Percentiles rank a stretch among this genome's conserved stretches.
Evolutionary conservation across 2,329 filamentous ascomycete genomes (phyloP).

Genomic region (Scorias spongiosa): DNA sequence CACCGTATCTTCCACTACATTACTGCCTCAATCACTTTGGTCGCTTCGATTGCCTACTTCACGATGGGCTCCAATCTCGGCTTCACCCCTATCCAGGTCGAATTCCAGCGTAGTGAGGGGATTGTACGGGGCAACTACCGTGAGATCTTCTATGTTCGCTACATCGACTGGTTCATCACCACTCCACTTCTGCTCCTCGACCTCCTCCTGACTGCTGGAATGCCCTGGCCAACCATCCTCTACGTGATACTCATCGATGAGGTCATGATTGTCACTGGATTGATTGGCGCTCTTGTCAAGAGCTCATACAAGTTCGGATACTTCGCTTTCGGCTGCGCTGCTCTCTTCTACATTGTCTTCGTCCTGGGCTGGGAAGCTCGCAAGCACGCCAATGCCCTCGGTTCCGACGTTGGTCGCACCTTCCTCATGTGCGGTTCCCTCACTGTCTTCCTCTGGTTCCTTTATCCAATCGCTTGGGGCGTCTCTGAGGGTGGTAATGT

Average conservation of each 20-base stretch:
- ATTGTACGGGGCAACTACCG: conserved; percentile 38
- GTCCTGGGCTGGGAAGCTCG: conserved; percentile 42
- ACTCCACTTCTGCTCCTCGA: conserved; percentile 49
- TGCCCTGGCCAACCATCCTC: conserved; percentile 50
- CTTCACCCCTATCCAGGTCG: conserved; percentile 45
- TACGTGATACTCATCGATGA: conserved; percentile 47
- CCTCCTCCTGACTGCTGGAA: conserved; percentile 46
- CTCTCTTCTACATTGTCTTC: conserved; percentile 45
- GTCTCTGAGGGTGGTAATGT: conserved; percentile 49
- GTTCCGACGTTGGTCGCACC: conserved; percentile 35
- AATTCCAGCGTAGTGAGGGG: conserved; percentile 35
- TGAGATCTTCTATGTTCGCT: conserved; percentile 52
- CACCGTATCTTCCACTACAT: conserved; percentile 52
- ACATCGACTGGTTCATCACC: conserved; percentile 51
- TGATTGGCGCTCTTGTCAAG: conserved; percentile 48
- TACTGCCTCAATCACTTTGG: conserved; percentile 41
- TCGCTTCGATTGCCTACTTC: conserved; percentile 49
- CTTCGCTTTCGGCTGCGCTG: conserved; percentile 39
- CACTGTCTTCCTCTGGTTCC: conserved; percentile 46
- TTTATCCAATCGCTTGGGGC: conserved; percentile 52
- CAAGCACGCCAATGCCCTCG: conserved; percentile 39
- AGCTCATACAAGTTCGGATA: conserved; percentile 56
- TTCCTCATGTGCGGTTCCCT: conserved; percentile 43
- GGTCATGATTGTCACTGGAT: conserved; percentile 52
- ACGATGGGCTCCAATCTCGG: conserved; percentile 52